phyloP scores from a whole-genome alignment of 2,329 filamentous ascomycete species.

The Beauveria medogensis region DNA sequence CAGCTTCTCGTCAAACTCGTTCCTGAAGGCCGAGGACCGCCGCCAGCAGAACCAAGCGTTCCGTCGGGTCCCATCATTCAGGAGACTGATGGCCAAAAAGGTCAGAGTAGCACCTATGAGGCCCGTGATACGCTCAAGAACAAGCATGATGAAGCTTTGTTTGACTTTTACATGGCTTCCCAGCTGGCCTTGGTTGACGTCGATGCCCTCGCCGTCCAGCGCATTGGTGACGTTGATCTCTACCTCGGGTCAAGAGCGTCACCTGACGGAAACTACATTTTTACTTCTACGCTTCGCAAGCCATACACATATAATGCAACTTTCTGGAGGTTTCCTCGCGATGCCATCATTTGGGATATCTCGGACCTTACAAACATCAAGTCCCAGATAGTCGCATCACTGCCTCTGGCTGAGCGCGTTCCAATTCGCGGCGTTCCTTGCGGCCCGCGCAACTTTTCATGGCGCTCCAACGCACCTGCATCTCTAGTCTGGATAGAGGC shows the following conservation, averaged over 20 bases:
- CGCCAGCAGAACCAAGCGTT: neutral
- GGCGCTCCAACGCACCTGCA: slow-evolving; percentile 2
- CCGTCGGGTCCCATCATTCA: neutral
- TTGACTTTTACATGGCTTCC: slow-evolving; percentile 4
- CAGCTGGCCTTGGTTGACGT: slow-evolving; percentile 2
- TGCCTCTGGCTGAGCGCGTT: slow-evolving; percentile 3
- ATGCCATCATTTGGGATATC: neutral
- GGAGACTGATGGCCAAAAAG: slow-evolving; percentile 4
- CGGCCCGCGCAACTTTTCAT: neutral
- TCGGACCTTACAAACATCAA: neutral
- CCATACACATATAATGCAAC: neutral
- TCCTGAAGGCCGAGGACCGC: neutral
- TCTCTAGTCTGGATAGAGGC: neutral
- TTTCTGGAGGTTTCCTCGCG: neutral
- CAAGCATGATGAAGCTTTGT: slow-evolving; percentile 2
- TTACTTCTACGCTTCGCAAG: neutral
- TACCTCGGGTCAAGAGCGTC: neutral
- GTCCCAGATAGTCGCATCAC: neutral
- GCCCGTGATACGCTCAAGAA: slow-evolving; percentile 6
- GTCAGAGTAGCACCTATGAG: slow-evolving; percentile 5
- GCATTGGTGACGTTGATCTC: neutral
- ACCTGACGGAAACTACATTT: slow-evolving; percentile 1
- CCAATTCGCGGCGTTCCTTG: neutral
- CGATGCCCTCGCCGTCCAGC: neutral
- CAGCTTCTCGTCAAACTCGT: slow-evolving; percentile 6